Evolutionary conservation across 306 rosid species (phyloP).

Genomic region (Pachyrhizus erosus): DNA sequence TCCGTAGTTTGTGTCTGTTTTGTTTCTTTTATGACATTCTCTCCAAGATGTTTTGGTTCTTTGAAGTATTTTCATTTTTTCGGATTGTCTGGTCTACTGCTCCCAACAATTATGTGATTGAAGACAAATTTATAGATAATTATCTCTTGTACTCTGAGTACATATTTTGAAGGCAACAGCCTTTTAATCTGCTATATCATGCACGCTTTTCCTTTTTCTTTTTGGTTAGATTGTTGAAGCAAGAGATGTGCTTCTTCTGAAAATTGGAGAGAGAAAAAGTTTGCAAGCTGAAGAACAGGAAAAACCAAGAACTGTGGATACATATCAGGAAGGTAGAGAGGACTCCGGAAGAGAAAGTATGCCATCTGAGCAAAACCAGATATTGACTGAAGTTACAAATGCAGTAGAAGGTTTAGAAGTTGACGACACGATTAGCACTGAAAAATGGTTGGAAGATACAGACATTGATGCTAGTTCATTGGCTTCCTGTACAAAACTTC

Average conservation of each 20-base stretch:
- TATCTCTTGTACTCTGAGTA: constrained; percentile 3
- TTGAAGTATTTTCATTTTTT: constrained; percentile 8
- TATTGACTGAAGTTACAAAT: constrained; percentile 44
- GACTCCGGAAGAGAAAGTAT: constrained; percentile 45
- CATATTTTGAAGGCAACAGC: constrained; percentile 12
- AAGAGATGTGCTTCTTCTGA: constrained; percentile 65
- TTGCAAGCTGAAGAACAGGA: constrained; percentile 49
- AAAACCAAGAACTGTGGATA: constrained; percentile 28
- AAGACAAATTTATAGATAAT: constrained; percentile 11
- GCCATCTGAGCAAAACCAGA: constrained; percentile 40
- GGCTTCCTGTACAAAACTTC: constrained; percentile 51
- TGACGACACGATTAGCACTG: constrained; percentile 50
- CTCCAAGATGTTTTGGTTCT: constrained; percentile 15
- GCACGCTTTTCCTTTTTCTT: neutral
- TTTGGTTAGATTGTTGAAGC: constrained; percentile 76
- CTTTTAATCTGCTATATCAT: constrained; percentile 8
- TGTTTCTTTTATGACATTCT: constrained; percentile 11
- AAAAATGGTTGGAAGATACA: constrained; percentile 59
- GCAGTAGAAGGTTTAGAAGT: constrained; percentile 54
- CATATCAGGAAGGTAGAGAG: constrained; percentile 46
- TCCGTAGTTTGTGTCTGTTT: constrained; percentile 17
- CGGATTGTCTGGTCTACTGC: constrained; percentile 28
- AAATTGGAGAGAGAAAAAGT: constrained; percentile 58
- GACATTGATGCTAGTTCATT: constrained; percentile 51
- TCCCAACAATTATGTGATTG: constrained; percentile 12